phyloP scores from a whole-genome alignment of 148 eudicot species.

The Rhododendron ovatum region DNA sequence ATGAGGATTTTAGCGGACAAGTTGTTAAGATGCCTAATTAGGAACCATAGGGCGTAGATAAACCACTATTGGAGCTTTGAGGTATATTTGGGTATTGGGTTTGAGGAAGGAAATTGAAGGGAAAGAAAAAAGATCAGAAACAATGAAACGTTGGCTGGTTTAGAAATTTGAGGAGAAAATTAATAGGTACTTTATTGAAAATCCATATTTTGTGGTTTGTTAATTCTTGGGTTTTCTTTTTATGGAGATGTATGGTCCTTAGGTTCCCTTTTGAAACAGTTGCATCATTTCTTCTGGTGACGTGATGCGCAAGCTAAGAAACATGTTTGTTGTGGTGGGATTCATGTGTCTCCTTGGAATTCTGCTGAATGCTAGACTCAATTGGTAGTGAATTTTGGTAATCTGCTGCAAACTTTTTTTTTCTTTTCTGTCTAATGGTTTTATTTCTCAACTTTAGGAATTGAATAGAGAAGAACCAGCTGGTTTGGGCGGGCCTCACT shows the following conservation, averaged over 20 bases:
- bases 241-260: not conserved
- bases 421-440: not conserved
- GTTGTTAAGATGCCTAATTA: not conserved
- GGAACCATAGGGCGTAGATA: not conserved
- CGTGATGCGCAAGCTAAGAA: not conserved
- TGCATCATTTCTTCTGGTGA: not conserved
- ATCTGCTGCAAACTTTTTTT: not conserved
- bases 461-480: slow-evolving; percentile 87
- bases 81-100: not conserved
- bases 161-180: not conserved
- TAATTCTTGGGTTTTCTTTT: not conserved
- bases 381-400: not conserved
- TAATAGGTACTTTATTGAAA: not conserved
- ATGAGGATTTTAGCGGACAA: not conserved
- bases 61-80: not conserved
- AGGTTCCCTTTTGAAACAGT: not conserved
- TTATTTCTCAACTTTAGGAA: slow-evolving; percentile 48
- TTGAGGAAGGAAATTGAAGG: not conserved
- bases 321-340: not conserved
- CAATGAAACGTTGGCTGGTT: not conserved
- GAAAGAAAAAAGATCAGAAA: not conserved
- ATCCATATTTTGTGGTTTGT: not conserved
- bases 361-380: not conserved
- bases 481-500: slow-evolving; percentile 84
- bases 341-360: not conserved